Evolutionary conservation across 768 basidiomycete genomes (phyloP).

Genomic region (Phaffia tasmanica): DNA sequence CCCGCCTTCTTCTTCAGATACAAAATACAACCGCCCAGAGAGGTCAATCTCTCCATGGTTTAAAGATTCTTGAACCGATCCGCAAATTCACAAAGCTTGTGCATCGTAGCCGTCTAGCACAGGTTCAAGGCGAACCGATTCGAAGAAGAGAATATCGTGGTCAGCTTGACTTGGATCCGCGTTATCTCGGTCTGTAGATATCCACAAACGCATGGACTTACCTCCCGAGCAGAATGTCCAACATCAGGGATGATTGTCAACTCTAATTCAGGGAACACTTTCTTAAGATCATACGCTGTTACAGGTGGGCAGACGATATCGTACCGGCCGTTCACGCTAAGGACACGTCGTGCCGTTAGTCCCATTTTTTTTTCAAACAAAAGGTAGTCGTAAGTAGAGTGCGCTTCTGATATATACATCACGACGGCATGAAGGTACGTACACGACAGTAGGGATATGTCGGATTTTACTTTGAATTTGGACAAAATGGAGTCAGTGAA

Average conservation of each 20-base stretch:
- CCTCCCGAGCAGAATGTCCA: constrained; percentile 72
- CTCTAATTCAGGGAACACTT: constrained; percentile 60
- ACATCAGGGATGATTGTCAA: constrained; percentile 45
- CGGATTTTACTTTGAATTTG: constrained; percentile 39
- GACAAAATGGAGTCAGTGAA: not conserved
- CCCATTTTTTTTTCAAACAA: not conserved
- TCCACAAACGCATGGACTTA: no score
- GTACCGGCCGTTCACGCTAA: constrained; percentile 1
- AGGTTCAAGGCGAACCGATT: no score
- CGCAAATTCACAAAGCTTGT: constrained; percentile 12
- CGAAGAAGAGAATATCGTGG: no score
- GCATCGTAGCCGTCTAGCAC: constrained; percentile 3
- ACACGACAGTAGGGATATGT: constrained; percentile 66
- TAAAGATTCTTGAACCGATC: constrained; percentile 20
- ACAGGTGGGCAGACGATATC: constrained; percentile 57
- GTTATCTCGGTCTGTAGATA: no score
- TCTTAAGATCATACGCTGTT: constrained; percentile 55
- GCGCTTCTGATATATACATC: constrained; percentile 25
- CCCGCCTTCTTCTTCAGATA: no score
- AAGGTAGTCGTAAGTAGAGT: not conserved
- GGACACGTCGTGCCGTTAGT: not conserved
- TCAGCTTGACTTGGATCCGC: no score
- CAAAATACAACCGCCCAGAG: no score
- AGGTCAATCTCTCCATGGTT: not conserved
- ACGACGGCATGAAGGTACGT: no score